phyloP scores from a whole-genome alignment of 495 filamentous ascomycete species.

The Penicillium roqueforti region DNA sequence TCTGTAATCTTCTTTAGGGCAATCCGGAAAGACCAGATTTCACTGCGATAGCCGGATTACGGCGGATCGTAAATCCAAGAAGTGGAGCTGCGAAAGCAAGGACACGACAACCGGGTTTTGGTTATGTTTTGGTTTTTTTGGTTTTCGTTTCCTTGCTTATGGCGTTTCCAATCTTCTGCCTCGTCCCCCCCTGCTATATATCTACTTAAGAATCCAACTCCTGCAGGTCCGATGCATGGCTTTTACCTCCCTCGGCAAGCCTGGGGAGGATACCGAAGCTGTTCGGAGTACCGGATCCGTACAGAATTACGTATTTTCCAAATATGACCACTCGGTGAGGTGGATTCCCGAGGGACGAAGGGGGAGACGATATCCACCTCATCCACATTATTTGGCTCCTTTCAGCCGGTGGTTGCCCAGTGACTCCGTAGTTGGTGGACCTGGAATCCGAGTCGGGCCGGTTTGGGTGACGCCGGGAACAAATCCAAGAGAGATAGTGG shows the following conservation, averaged over 20 bases:
- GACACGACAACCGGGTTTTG: conserved; percentile 10
- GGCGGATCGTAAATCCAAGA: conserved; percentile 25
- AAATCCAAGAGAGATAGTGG: conserved; percentile 18
- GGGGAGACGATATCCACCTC: conserved; percentile 12
- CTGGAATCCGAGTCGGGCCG: conserved; percentile 35
- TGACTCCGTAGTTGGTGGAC: conserved; percentile 24
- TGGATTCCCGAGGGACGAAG: conserved; percentile 22
- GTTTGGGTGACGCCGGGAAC: conserved; percentile 28
- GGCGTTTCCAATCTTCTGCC: background rate
- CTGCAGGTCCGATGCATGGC: conserved; percentile 5
- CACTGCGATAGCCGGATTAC: conserved; percentile 21
- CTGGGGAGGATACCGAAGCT: background rate
- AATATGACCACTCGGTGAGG: conserved; percentile 30
- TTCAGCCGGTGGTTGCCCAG: conserved; percentile 28
- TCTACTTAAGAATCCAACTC: conserved; percentile 1
- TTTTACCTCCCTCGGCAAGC: conserved; percentile 6
- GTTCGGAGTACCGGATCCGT: conserved; percentile 8
- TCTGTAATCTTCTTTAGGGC: conserved; percentile 15
- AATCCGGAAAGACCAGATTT: conserved; percentile 15
- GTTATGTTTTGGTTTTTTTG: conserved; percentile 20
- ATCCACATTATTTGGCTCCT: conserved; percentile 12
- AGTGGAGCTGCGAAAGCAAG: conserved; percentile 25
- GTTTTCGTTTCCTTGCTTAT: conserved; percentile 6
- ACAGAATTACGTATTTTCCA: conserved; percentile 20
- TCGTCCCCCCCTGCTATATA: background rate